phyloP scores from a whole-genome alignment of 2,329 filamentous ascomycete genomes.

The Raffaelea ambrosiae region DNA sequence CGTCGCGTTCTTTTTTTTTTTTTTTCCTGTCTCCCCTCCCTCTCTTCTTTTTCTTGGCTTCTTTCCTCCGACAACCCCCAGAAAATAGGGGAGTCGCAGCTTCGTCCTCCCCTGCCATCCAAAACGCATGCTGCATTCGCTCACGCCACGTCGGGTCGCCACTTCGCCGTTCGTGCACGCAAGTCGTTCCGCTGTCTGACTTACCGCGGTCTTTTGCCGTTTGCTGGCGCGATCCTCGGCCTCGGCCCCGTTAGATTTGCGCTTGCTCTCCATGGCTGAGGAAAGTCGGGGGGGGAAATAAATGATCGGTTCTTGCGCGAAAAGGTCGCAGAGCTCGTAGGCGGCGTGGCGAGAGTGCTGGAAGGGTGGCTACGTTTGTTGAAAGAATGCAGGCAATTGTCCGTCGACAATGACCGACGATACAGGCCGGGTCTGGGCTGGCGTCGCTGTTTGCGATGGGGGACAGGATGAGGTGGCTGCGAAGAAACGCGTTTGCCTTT shows the following conservation, averaged over 20 bases:
- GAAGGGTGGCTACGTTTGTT: not conserved
- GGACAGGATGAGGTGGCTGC: no score
- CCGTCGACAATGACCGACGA: no score
- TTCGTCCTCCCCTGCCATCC: not conserved
- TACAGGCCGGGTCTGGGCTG: no score
- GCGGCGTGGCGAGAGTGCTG: not conserved
- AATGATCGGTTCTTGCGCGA: no score
- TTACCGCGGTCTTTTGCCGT: constrained; percentile 41
- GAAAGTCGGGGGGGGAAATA: no score
- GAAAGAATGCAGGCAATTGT: not conserved
- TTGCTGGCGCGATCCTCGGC: constrained; percentile 46
- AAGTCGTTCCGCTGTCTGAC: constrained; percentile 10
- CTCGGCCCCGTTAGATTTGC: constrained; percentile 25
- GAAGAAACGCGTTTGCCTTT: no score
- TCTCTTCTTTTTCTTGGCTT: not conserved
- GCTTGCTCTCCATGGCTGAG: constrained; percentile 15
- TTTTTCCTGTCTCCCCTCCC: not conserved
- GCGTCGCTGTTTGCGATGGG: no score
- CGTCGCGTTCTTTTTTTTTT: not conserved
- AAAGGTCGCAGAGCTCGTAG: not conserved
- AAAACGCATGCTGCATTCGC: no score
- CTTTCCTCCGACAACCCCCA: not conserved
- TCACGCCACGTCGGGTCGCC: no score
- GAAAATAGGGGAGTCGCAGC: not conserved
- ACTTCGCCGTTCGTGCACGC: no score